Base-by-base conservation (phyloP, 495 filamentous ascomycete genomes). In the Podospora comata region DNA sequence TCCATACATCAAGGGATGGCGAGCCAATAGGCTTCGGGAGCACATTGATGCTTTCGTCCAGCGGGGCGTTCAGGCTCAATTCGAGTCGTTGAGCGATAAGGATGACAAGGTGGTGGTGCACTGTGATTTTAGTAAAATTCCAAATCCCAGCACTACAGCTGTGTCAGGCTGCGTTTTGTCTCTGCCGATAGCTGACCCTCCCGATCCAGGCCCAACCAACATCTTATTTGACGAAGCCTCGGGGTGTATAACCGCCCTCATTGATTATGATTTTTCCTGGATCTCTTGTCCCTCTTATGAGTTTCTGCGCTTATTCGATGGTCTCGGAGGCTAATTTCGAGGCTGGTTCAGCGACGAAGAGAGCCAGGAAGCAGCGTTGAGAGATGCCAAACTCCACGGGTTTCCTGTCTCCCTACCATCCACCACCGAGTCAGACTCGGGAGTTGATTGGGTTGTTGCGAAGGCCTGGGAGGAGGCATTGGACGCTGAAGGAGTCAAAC, bases 261-360 rank as follows among this genome's bases (percentile, higher is more conserved):
- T 68, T 27, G 66, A 68, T 18, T 68, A 48, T 60, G 66, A 68
- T 6, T 68, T 68, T 28, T 20, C 66, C 19, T 58, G 60, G 3
- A 68, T 68, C 54, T 56, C 62, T 5, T 44, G 57, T 6, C 66
- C 66, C 0, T 67, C 39, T 5, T 62, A 67, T 5, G 65, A 67
- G 15, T 63, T 62, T 57, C 44, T 57, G 5, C 39, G 66, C 27
- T 67, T 60, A 27, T 67, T 67, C 23, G 3, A 16, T 6, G 48
- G 44, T 4, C 13, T 54, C 13, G 66, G 66, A 0, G 60, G 59
- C 18, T 28, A 62, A 39, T 62, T 63, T 53, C 7, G 65, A 55
- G 65, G 65, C 16, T 67, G 65, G 65, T 61, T 44, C 13, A 32
- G 28, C 3, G 65, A 67, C 27, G 65, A 67, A 62, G 60, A 67